A percentile compares a stretch with the other conserved stretches of the same genome.
These are phyloP conservation scores for Amanita molliuscula DNA, from an alignment of 768 basidiomycete genomes.

Conservation along the genomic window DNA sequence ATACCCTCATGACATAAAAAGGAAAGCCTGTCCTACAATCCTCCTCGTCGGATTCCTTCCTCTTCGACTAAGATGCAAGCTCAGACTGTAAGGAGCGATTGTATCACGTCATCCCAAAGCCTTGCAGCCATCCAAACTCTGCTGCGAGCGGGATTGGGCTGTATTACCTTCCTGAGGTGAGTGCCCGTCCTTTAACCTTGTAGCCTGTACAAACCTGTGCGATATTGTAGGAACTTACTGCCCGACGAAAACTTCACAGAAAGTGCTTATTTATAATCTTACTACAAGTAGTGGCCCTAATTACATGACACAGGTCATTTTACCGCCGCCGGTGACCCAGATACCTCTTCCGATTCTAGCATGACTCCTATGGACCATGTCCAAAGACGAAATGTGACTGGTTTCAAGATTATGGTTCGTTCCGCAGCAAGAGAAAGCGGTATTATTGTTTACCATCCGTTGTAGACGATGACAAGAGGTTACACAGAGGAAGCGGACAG, in stretches of 20 bases:
- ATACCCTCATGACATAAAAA: neutral
- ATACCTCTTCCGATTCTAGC: conserved; percentile 25
- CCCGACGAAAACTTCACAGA: conserved; percentile 73
- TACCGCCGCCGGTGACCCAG: conserved; percentile 36
- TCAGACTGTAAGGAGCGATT: conserved; percentile 22
- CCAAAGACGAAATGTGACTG: conserved; percentile 37
- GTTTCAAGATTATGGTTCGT: conserved; percentile 58
- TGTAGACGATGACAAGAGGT: conserved; percentile 55
- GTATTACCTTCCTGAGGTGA: conserved; percentile 69
- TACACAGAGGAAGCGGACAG: conserved; percentile 78
- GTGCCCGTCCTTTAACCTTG: neutral
- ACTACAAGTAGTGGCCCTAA: neutral
- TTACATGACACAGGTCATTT: conserved; percentile 35
- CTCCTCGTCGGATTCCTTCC: neutral
- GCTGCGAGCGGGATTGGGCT: conserved; percentile 61
- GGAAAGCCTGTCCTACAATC: neutral
- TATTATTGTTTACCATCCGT: neutral
- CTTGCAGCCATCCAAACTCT: conserved; percentile 64
- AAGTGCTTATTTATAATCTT: conserved; percentile 27
- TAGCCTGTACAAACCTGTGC: neutral
- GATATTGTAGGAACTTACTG: conserved; percentile 48
- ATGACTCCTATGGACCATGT: conserved; percentile 18
- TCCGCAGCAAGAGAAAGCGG: neutral
- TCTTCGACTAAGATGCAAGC: conserved; percentile 19
- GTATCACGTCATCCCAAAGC: conserved; percentile 50